Evolutionary conservation across 257 asterid genomes (phyloP).

Genomic region (Capsicum rhomboideum): DNA sequence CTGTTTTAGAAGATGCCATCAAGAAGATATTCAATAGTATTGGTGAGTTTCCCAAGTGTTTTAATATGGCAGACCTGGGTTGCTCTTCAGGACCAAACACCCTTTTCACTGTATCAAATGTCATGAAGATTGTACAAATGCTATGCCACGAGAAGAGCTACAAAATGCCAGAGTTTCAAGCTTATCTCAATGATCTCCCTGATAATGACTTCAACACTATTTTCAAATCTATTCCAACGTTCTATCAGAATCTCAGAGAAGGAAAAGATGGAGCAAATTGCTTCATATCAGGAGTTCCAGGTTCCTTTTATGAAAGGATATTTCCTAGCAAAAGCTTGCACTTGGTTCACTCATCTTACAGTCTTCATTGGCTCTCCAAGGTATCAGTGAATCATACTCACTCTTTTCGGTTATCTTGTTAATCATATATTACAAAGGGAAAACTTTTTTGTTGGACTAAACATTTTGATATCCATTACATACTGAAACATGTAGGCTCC

Average conservation of each 20-base stretch:
- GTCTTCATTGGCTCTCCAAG: background rate
- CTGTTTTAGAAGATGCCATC: slow-evolving; percentile 8
- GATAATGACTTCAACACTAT: background rate
- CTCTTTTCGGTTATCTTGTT: background rate
- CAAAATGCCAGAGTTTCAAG: background rate
- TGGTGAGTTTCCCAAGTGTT: background rate
- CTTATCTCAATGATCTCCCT: background rate
- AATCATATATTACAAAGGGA: background rate
- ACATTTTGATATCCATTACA: background rate
- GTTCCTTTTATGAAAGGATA: background rate
- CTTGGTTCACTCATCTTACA: background rate
- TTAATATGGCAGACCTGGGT: slow-evolving; percentile 29
- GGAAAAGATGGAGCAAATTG: background rate
- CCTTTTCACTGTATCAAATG: background rate
- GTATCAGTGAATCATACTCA: background rate
- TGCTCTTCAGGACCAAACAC: slow-evolving; percentile 41
- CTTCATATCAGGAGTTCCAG: background rate
- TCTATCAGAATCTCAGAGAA: background rate
- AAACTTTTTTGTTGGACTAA: background rate
- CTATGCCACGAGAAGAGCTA: background rate
- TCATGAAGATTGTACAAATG: background rate
- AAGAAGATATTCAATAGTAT: background rate
- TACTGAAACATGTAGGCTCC: slow-evolving; percentile 14
- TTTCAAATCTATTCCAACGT: background rate
- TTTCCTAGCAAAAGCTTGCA: background rate